Base-by-base conservation (phyloP, 2,329 filamentous ascomycete species). In the Huntiella decipiens region DNA sequence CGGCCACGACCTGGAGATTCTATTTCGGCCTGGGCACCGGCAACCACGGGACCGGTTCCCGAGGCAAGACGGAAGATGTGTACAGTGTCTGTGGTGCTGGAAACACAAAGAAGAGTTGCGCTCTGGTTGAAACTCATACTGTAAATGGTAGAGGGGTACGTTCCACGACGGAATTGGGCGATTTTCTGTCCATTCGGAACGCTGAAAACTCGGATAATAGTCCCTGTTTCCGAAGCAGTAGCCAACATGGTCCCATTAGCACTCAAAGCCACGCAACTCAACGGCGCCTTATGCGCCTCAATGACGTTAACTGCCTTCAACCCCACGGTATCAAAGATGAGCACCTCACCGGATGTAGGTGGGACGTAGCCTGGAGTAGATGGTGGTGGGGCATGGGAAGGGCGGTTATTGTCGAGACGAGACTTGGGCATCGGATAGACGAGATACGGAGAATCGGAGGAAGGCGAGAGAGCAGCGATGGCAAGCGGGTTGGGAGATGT, bases 61-160 rank as follows among this genome's bases (percentile, higher is more conserved):
- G 62, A 66, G 44, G 66, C 67, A 15, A 98, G 70, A 46, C 87
- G 84, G 66, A 98, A 98, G 44, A 98, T 86, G 59, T 98, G 91
- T 7, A 98, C 80, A 0, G 91, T 98, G 56, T 98, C 91, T 1
- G 87, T 93, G 1, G 86, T 87, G 3, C 88, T 96, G 4, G 91
- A 96, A 36, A 98, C 87, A 56, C 87, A 95, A 33, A 98, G 73
- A 8, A 98, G 68, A 1, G 87, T 94, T 2, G 87, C 93, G 49
- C 82, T 86, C 43, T 86, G 78, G 61, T 98, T 98, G 65, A 98
- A 98, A 1, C 87, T 93, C 86, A 98, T 95, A 73, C 86, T 93
- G 64, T 87, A 95, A 54, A 98, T 98, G 36, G 84, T 81, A 1
- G 87, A 87, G 0, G 91, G 91, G 61, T 95, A 95, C 2, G 88